Evolutionary conservation across 2,329 filamentous ascomycete species (phyloP), one percentile per base, ranked within the genome.

Genomic region (Botrytis fabae): DNA sequence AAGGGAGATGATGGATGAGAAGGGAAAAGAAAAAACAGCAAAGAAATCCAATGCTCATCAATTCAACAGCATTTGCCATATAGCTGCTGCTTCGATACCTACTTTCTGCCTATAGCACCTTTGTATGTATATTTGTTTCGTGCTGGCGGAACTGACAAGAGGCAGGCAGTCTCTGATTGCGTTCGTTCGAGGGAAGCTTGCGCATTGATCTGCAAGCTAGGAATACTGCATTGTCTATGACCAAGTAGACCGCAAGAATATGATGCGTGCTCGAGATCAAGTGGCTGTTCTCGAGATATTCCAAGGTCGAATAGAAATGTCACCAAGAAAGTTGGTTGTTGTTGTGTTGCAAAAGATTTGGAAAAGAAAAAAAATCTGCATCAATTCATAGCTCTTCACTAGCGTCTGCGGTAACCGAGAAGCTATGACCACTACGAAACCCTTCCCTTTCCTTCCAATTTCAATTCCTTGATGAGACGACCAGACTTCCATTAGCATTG

Each of bases 351-450:
- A 57, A 8, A 42, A 42, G 12, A 1, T 57, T 57, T 40, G 9
- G 14, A 9, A 10, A 54, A 68, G 18, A 54, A 54, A 54, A 66
- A 68, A 68, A 61, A 18, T 68, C 64, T 54, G 46, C 46, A 54
- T 40, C 46, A 40, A 40, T 8, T 25, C 65, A 32, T 59, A 57
- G 65, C 65, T 69, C 65, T 32, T 42, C 38, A 69, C 65, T 69
- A 69, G 65, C 65, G 65, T 57, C 48, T 32, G 25, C 35, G 4
- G 51, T 69, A 69, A 42, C 35, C 65, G 65, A 69, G 38, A 18
- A 69, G 65, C 65, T 57, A 57, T 69, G 65, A 69, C 65, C 38
- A 69, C 9, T 22, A 35, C 32, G 28, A 51, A 65, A 22, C 14
- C 42, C 51, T 54, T 57, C n/a, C 18, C 44, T 57, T 54, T 14